Base-by-base conservation (phyloP, 768 basidiomycete genomes). In the Crassisporium funariophilum region DNA sequence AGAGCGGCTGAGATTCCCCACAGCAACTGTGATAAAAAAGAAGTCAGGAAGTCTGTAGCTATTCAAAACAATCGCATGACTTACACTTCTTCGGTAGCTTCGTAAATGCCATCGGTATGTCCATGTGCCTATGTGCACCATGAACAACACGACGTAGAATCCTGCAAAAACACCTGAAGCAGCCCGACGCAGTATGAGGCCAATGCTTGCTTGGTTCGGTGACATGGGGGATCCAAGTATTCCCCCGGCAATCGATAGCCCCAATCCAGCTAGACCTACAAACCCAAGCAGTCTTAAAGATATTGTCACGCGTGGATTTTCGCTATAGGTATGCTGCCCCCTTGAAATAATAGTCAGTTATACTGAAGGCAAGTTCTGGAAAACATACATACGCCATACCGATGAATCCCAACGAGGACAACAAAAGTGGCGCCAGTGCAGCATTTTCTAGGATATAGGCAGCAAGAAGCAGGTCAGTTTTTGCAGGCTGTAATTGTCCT, bases 291-390 rank as follows among this genome's bases (percentile, higher is more conserved):
- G 25, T 36, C 75, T 62, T 37, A 77, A 62, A 25, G 67, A 56
- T 22, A 66, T 55, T 22, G 67, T 70, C 16, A 74, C 64, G 47
- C 72, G 65, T n/a, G 64, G 63, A 49, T 65, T 72, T 59, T 81
- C 78, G 52, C 77, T 77, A 50, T 76, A 79, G 10, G 74, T 71
- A 49, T 75, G 72, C 54, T 78, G 75, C 1, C 79, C 79, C 24
- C 78, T 79, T 35, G 5, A 47, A 35, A 21, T 39, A 57, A 61
- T 42, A 50, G 56, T 58, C 55, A 58, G 36, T 64, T 29, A 21
- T 46, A 47, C 23, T 49, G 16, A 46, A 41, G 9, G 9, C 4
- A 53, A 33, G 5, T 58, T 7, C 11, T 45, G 5, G 15, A 49
- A n/a, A 24, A 41, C 19, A 31, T 21, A 68, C 71, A 22, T 63